A percentile compares a stretch with the other conserved stretches of the same genome.
These are phyloP conservation scores for Lophiotrema nucula DNA, from an alignment of 495 filamentous ascomycete genomes.

Conservation along the genomic window DNA sequence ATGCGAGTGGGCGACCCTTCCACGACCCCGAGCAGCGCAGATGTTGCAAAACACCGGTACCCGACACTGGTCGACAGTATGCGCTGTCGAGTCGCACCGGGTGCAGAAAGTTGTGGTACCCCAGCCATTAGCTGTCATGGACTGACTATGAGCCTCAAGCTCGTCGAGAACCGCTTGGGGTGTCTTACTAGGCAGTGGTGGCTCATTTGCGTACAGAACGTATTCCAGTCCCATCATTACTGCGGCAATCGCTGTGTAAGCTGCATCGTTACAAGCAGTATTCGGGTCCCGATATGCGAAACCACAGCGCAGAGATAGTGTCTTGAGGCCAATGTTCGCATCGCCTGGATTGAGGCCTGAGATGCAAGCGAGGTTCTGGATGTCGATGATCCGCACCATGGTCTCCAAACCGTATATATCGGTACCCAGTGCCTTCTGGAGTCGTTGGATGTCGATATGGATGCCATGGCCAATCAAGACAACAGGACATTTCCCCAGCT, in stretches of 20 bases:
- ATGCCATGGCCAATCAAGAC: conserved; percentile 6
- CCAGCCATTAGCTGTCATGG: neutral
- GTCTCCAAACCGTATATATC: neutral
- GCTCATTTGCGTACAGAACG: neutral
- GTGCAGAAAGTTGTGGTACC: neutral
- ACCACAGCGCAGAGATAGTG: neutral
- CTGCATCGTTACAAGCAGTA: conserved; percentile 10
- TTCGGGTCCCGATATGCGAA: neutral
- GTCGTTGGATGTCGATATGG: neutral
- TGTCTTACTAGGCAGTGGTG: neutral
- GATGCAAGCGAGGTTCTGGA: conserved; percentile 8
- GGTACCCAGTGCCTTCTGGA: neutral
- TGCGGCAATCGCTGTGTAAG: conserved; percentile 1
- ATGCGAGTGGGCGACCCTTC: no score
- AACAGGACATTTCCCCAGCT: neutral
- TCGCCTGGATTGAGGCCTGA: no score
- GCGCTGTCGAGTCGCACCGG: neutral
- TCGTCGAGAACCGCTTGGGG: neutral
- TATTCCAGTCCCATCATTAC: neutral
- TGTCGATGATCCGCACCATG: conserved; percentile 9
- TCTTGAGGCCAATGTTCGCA: neutral
- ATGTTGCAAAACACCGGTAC: no score
- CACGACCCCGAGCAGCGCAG: no score
- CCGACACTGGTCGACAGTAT: no score
- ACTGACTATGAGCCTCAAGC: neutral